Percentiles rank a stretch among this genome's conserved stretches.
These are phyloP conservation scores for Brassica incana DNA, from an alignment of 345 rosid species.

Conservation along the genomic window DNA sequence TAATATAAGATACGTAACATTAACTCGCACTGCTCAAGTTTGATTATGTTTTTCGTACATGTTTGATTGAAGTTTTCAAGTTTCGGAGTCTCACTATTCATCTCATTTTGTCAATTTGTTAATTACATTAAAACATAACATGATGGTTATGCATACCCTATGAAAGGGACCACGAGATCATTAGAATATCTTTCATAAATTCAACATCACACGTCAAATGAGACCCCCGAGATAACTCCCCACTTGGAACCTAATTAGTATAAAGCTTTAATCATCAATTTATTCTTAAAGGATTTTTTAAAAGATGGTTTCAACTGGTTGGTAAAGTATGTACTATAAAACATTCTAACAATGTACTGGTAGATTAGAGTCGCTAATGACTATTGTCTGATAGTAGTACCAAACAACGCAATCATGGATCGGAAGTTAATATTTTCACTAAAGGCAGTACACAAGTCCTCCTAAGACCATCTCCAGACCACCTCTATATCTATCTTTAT, in stretches of 20 bases:
- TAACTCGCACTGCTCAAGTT: background rate
- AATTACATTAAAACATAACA: background rate
- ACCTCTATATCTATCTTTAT: no score
- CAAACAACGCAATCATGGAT: slow-evolving; percentile 13
- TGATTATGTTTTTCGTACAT: background rate
- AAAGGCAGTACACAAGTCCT: slow-evolving; percentile 1
- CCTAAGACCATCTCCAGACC: no score
- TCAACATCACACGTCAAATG: slow-evolving; percentile 37
- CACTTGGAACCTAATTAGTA: slow-evolving; percentile 5
- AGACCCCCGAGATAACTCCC: slow-evolving; percentile 27
- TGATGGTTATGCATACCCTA: background rate
- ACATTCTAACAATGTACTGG: background rate
- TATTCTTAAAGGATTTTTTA: background rate
- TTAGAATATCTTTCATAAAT: slow-evolving; percentile 17
- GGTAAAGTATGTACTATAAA: background rate
- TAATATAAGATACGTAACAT: background rate
- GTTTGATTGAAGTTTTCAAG: background rate
- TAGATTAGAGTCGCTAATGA: background rate
- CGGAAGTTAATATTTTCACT: background rate
- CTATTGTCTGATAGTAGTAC: background rate
- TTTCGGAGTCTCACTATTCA: background rate
- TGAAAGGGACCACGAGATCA: slow-evolving; percentile 35
- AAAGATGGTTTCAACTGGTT: background rate
- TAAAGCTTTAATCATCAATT: background rate
- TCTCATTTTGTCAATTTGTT: background rate